phyloP scores from a whole-genome alignment of 2,329 filamentous ascomycete species.

The Metarhizium anisopliae region DNA sequence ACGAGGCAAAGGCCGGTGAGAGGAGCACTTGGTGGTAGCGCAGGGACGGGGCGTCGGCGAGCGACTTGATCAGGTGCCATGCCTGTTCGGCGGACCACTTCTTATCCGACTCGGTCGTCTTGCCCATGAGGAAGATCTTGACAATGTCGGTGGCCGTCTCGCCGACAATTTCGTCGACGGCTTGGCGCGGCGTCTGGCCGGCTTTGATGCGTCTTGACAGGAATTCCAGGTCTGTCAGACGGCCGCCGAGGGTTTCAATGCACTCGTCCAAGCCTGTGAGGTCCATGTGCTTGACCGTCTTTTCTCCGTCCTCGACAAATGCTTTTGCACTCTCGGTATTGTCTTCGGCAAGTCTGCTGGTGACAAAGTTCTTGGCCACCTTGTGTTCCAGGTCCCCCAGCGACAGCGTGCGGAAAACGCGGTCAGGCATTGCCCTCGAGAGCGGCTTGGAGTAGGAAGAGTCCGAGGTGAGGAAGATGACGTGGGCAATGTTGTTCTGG shows the following conservation, averaged over 20 bases:
- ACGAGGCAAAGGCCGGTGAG: constrained; percentile 61
- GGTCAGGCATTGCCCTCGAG: constrained; percentile 78
- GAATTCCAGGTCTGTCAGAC: constrained; percentile 92
- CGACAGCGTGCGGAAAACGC: constrained; percentile 79
- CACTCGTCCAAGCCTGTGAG: constrained; percentile 69
- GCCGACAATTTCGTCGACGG: constrained; percentile 80
- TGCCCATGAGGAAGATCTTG: constrained; percentile 80
- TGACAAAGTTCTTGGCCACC: constrained; percentile 83
- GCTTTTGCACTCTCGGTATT: constrained; percentile 17
- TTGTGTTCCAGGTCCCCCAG: constrained; percentile 80
- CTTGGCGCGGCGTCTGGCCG: constrained; percentile 72
- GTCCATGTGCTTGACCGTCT: constrained; percentile 26
- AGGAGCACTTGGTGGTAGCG: constrained; percentile 83
- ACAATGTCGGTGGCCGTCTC: constrained; percentile 84
- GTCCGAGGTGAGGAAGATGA: constrained; percentile 89
- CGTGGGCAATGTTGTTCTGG: constrained; percentile 81
- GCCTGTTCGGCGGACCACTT: constrained; percentile 80
- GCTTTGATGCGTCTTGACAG: constrained; percentile 82
- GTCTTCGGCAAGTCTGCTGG: constrained; percentile 62
- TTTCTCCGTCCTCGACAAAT: constrained; percentile 16
- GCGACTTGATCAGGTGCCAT: constrained; percentile 75
- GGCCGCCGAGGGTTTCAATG: constrained; percentile 75
- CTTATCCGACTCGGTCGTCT: constrained; percentile 35
- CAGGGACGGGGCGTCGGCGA: constrained; percentile 59
- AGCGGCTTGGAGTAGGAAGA: constrained; percentile 81